Evolutionary conservation across 2,329 filamentous ascomycete genomes (phyloP).

Genomic region (Neonectria coccinea): DNA sequence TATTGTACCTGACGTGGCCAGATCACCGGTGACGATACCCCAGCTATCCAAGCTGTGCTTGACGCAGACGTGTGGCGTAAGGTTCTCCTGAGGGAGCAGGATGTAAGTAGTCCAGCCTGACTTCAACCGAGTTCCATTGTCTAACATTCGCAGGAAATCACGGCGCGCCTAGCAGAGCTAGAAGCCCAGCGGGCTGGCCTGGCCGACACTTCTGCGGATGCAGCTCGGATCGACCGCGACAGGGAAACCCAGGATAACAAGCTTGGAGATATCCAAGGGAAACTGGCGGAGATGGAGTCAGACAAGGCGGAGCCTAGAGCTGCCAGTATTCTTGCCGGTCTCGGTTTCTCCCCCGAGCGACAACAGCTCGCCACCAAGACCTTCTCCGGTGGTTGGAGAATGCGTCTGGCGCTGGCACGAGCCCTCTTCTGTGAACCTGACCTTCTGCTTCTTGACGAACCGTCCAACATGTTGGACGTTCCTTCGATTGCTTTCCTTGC

Average conservation of each 20-base stretch:
- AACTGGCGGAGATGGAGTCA: slow-evolving; percentile 98
- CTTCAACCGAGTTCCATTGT: slow-evolving; percentile 14
- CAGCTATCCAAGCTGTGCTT: slow-evolving; percentile 92
- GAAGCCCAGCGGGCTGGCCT: slow-evolving; percentile 82
- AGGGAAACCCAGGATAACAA: slow-evolving; percentile 92
- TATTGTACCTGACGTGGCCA: slow-evolving; percentile 51
- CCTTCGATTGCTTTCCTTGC: slow-evolving; percentile 99
- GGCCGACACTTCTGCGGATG: slow-evolving; percentile 93
- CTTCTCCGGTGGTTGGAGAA: slow-evolving; percentile 99
- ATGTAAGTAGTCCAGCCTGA: slow-evolving; percentile 62
- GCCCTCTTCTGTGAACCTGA: slow-evolving; percentile 98
- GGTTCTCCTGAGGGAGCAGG: slow-evolving; percentile 89
- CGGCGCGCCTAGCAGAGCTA: slow-evolving; percentile 77
- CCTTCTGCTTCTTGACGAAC: slow-evolving; percentile 95
- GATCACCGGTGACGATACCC: slow-evolving; percentile 95
- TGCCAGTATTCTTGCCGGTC: slow-evolving; percentile 94
- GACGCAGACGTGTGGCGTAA: slow-evolving; percentile 99
- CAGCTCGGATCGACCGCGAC: slow-evolving; percentile 84
- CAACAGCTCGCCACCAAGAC: slow-evolving; percentile 96
- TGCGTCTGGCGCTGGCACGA: slow-evolving; percentile 94
- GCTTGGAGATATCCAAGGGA: slow-evolving; percentile 88
- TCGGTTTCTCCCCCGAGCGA: slow-evolving; percentile 93
- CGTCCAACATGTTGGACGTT: slow-evolving; percentile 99
- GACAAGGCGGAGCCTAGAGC: slow-evolving; percentile 97
- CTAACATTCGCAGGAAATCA: slow-evolving; percentile 73